These are phyloP conservation scores for Macaranga tanarius DNA, from an alignment of 441 rosid species.

Conservation along the genomic window DNA sequence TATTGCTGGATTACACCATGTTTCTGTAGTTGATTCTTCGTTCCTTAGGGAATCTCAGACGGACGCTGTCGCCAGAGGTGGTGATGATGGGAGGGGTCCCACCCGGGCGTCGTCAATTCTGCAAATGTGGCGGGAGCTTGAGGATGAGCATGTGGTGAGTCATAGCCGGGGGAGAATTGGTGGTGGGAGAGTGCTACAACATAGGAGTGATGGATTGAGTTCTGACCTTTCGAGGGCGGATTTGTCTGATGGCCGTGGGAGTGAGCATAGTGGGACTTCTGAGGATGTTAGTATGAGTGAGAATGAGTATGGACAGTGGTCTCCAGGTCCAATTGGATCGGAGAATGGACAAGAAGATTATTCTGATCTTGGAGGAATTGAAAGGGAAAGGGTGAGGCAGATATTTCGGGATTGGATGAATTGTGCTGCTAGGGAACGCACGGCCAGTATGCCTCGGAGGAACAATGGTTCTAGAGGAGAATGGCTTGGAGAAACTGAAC, in stretches of 20 bases:
- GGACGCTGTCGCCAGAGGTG: constrained; percentile 45
- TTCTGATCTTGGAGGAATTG: constrained; percentile 64
- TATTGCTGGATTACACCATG: constrained; percentile 74
- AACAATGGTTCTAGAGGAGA: constrained; percentile 54
- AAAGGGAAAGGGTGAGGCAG: constrained; percentile 83
- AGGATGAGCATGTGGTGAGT: constrained; percentile 76
- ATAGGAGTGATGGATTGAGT: constrained; percentile 41
- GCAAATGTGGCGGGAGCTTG: constrained; percentile 89
- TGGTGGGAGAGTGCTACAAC: constrained; percentile 46
- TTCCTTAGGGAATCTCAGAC: constrained; percentile 66
- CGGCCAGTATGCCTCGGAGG: constrained; percentile 43
- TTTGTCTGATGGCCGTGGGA: constrained; percentile 38
- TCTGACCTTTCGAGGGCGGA: constrained; percentile 36
- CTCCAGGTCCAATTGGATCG: constrained; percentile 45
- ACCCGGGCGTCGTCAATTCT: constrained; percentile 72
- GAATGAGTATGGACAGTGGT: constrained; percentile 55
- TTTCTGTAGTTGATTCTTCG: constrained; percentile 68
- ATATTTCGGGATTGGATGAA: constrained; percentile 84
- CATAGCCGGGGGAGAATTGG: constrained; percentile 48
- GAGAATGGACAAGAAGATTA: constrained; percentile 55
- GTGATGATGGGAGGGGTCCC: constrained; percentile 52
- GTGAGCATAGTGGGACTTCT: constrained; percentile 36
- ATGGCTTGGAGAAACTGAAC: constrained; percentile 88
- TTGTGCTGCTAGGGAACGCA: constrained; percentile 49
- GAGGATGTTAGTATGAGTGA: constrained; percentile 50